These are phyloP conservation scores for Hypoxylon sp. DNA, from an alignment of 2,329 filamentous ascomycete genomes.

Conservation along the genomic window DNA sequence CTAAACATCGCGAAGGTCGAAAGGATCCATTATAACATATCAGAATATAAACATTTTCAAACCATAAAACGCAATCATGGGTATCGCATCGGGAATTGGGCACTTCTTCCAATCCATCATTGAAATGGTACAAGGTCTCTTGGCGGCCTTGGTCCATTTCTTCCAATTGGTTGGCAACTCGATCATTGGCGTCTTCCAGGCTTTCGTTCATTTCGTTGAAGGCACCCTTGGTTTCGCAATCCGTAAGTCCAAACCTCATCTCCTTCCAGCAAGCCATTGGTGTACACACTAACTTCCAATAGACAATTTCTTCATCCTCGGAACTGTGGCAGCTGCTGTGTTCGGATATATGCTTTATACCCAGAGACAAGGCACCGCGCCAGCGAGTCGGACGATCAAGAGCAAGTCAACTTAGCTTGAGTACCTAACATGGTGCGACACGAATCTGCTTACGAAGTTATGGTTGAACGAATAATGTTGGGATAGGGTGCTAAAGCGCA, in stretches of 20 bases:
- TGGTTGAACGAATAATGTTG: background rate
- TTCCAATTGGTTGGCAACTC: constrained; percentile 48
- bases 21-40: background rate
- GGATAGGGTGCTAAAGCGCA: background rate
- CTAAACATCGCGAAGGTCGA: background rate
- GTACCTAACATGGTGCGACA: background rate
- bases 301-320: constrained; percentile 56
- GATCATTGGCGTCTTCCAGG: constrained; percentile 47
- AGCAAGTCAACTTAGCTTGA: constrained; percentile 39
- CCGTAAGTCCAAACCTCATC: constrained; percentile 46
- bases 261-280: background rate
- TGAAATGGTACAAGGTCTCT: constrained; percentile 45
- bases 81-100: constrained; percentile 52
- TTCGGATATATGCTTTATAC: constrained; percentile 52
- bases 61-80: constrained; percentile 44
- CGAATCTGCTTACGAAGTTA: background rate
- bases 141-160: constrained; percentile 43
- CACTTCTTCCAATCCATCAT: constrained; percentile 51
- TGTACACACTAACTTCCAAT: constrained; percentile 14
- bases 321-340: constrained; percentile 51
- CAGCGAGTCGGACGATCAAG: constrained; percentile 49
- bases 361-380: constrained; percentile 51
- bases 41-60: background rate
- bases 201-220: constrained; percentile 51
- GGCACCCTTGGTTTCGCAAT: constrained; percentile 54